phyloP scores from a whole-genome alignment of 371 early-diverging fungal species.

The Mortierella sp. region DNA sequence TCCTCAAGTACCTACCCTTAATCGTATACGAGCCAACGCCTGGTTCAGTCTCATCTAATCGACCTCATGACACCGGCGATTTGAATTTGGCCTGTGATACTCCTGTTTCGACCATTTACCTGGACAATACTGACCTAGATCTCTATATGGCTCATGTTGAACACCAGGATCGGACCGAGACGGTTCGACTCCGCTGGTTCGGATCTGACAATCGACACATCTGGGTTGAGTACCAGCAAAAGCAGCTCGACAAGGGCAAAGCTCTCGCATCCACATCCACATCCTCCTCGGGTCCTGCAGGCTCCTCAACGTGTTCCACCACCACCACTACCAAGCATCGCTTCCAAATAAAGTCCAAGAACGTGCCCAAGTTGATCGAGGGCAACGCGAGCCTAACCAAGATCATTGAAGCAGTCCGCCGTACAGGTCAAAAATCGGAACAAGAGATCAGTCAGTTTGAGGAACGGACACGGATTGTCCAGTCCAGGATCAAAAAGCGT shows the following conservation, averaged over 20 bases:
- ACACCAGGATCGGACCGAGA: conserved; percentile 88
- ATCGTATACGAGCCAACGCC: conserved; percentile 79
- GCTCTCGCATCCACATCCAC: not conserved
- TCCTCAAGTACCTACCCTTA: conserved; percentile 91
- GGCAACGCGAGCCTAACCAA: conserved; percentile 89
- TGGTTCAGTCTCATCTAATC: conserved; percentile 79
- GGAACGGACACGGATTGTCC: conserved; percentile 79
- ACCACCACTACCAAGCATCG: conserved; percentile 55
- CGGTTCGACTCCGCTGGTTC: conserved; percentile 91
- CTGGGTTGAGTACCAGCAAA: conserved; percentile 12
- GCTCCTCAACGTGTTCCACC: not conserved
- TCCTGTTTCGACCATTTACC: conserved; percentile 89
- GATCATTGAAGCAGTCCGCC: conserved; percentile 76
- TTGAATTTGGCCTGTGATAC: conserved; percentile 23
- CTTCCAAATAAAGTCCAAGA: conserved; percentile 54
- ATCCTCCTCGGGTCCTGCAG: conserved; percentile 15
- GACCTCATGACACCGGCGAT: conserved; percentile 67
- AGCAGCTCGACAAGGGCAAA: conserved; percentile 6
- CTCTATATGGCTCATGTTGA: conserved; percentile 87
- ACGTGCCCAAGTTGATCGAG: conserved; percentile 53
- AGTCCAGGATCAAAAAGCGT: conserved; percentile 73
- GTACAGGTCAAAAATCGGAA: conserved; percentile 60
- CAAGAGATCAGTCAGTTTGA: conserved; percentile 75
- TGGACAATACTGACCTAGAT: conserved; percentile 88
- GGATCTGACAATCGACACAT: conserved; percentile 58